Evolutionary conservation across 352 stramenopile genomes (phyloP).

Genomic region (Phytophthora megakarya): DNA sequence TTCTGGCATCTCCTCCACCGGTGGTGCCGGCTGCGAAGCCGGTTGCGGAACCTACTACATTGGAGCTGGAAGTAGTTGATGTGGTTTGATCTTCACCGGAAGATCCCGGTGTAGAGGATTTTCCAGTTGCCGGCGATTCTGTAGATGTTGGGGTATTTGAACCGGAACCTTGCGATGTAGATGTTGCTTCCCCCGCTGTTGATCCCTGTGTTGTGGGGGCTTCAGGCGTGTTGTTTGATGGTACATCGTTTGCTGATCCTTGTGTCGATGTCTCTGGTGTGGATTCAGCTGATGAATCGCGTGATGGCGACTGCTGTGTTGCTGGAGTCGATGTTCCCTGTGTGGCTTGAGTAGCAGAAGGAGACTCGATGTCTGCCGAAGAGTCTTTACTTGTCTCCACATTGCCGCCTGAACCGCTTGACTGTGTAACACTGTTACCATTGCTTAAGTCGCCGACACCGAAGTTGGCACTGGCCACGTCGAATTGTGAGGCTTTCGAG

Average conservation of each 20-base stretch:
- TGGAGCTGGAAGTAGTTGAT: constrained; percentile 1
- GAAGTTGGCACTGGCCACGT: constrained; percentile 11
- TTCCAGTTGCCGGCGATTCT: neutral
- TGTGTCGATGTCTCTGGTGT: neutral
- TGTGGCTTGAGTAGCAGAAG: neutral
- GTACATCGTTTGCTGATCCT: neutral
- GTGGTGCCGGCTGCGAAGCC: constrained; percentile 33
- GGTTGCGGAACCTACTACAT: constrained; percentile 5
- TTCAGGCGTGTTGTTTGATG: neutral
- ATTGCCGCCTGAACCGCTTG: neutral
- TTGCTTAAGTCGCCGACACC: constrained; percentile 11
- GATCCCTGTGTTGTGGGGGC: neutral
- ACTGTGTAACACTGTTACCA: constrained; percentile 10
- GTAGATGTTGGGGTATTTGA: neutral
- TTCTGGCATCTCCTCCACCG: constrained; percentile 41
- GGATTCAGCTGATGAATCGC: neutral
- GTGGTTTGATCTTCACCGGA: neutral
- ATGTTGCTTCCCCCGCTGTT: neutral
- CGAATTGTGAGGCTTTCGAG: neutral
- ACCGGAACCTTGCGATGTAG: neutral
- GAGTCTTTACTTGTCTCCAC: neutral
- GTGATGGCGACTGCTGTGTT: neutral
- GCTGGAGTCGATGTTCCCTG: constrained; percentile 5
- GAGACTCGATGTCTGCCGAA: constrained; percentile 1
- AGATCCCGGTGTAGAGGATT: neutral